Evolutionary conservation across 2,329 filamentous ascomycete species (phyloP), one percentile per base, ranked within the genome.

Genomic region (Ophiostoma himal-ulmi): DNA sequence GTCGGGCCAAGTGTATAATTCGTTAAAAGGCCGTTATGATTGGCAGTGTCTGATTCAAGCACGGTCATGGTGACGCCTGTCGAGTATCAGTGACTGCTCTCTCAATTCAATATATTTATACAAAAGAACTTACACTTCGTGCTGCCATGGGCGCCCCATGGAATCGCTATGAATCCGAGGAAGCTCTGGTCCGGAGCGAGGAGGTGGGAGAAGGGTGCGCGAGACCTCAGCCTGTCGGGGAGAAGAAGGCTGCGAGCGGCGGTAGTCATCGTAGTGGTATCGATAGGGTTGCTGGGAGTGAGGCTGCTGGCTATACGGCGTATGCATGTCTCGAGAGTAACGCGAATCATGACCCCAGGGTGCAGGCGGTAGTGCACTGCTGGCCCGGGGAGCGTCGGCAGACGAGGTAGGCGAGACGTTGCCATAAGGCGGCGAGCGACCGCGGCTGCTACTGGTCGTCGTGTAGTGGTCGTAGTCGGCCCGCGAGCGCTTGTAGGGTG

Each of bases 151-250:
- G 74, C 82, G 81, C 72, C 78, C 78, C 73, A 86, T 75, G 64
- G 82, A 79, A 66, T 85, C 81, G 69, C 86, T 83, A 30, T 82
- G 80, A 44, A 86, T 82, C 44, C 81, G 81, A 71, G 83, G 81
- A 60, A 84, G 75, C 68, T 86, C 76, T 2, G 76, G 74, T 64
- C 54, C 66, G 22, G 71, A 71, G 13, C 68, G 72, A 0, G 73
- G 71, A 10, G 73, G 73, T 34, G 74, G 72, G 1, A 73, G 73
- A 2, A 73, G 68, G 41, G 62, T 66, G 39, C 30, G 72, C 5
- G 70, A 69, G 57, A 72, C 30, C 5, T 74, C 70, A 0, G 67
- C 20, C 48, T 74, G 71, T 1, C 22, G 48, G 14, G 77, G 78
- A 5, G 69, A 54, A 14, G 64, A 14, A 2, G 70, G 70, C 67